These are phyloP conservation scores for Seminavis robusta DNA, from an alignment of 108 stramenopile genomes.

Conservation along the genomic window DNA sequence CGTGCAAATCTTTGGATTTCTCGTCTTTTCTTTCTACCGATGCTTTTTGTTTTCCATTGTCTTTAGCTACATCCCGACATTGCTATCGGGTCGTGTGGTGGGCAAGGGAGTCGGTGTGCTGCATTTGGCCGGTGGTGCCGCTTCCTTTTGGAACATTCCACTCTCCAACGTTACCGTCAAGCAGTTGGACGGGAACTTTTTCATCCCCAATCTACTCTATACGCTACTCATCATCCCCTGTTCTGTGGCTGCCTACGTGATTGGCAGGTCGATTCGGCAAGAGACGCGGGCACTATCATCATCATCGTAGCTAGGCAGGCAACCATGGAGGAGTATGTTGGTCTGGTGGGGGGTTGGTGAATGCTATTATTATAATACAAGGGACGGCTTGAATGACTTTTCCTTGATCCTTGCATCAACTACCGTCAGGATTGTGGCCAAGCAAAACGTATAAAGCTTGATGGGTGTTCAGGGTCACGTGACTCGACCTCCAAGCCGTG, in stretches of 20 bases:
- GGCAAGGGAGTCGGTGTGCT: conserved; percentile 32
- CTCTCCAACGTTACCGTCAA: conserved; percentile 21
- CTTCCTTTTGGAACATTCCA: conserved; percentile 31
- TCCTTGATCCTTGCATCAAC: too few species aligned
- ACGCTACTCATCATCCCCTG: conserved; percentile 17
- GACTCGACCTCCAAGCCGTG: too few species aligned
- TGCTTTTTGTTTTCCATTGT: conserved; percentile 33
- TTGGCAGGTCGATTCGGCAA: conserved; percentile 1
- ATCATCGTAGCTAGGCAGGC: too few species aligned
- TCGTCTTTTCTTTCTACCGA: conserved; percentile 42
- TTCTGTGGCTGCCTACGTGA: conserved; percentile 8
- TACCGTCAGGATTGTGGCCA: too few species aligned
- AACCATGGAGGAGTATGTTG: too few species aligned
- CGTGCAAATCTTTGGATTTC: conserved; percentile 45
- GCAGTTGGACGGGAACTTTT: conserved; percentile 34
- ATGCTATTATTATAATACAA: too few species aligned
- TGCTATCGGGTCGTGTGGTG: conserved; percentile 14
- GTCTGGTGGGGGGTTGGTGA: too few species aligned
- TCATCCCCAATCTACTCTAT: conserved; percentile 31
- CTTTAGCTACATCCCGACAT: conserved; percentile 28
- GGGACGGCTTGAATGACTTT: too few species aligned
- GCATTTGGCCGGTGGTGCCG: conserved; percentile 12
- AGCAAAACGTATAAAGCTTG: too few species aligned
- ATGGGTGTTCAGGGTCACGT: too few species aligned
- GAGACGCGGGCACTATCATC: too few species aligned